Percentiles rank a stretch among this genome's conserved stretches.
These are phyloP conservation scores for Colletotrichum lini DNA, from an alignment of 2,329 filamentous ascomycete genomes.

Conservation along the genomic window DNA sequence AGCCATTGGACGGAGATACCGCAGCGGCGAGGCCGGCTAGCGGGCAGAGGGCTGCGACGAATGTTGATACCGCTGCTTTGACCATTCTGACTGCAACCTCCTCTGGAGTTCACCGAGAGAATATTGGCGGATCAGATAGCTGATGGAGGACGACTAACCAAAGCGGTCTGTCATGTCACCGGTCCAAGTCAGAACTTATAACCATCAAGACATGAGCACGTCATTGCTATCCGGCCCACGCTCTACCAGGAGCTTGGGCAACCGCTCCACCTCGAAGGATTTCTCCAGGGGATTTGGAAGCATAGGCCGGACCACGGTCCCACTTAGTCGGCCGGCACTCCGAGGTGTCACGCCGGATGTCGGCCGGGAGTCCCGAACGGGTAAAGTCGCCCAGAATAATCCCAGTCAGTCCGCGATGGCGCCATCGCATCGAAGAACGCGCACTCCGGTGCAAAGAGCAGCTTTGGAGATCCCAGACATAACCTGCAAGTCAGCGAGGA, in stretches of 20 bases:
- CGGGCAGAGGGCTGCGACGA: neutral
- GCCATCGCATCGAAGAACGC: neutral
- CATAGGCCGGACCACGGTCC: slow-evolving; percentile 7
- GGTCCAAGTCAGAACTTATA: neutral
- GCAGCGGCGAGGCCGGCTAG: neutral
- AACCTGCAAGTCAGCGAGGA: neutral
- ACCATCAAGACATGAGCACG: slow-evolving; percentile 3
- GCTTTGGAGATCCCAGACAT: too few species aligned
- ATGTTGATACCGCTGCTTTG: neutral
- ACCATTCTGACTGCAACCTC: slow-evolving; percentile 9
- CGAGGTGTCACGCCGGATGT: slow-evolving; percentile 20
- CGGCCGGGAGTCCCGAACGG: slow-evolving; percentile 35
- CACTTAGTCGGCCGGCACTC: slow-evolving; percentile 22
- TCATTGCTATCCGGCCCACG: neutral
- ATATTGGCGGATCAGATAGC: neutral
- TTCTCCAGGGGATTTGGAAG: slow-evolving; percentile 5
- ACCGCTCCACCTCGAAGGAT: neutral
- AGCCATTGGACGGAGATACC: neutral
- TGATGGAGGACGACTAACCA: neutral
- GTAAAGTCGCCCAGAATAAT: neutral
- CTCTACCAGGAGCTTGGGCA: neutral
- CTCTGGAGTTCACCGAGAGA: neutral
- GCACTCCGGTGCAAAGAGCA: neutral
- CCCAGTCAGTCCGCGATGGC: slow-evolving; percentile 15
- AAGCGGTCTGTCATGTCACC: neutral